phyloP scores from a whole-genome alignment of 2,329 filamentous ascomycete species.

The Diaporthe nobilis region DNA sequence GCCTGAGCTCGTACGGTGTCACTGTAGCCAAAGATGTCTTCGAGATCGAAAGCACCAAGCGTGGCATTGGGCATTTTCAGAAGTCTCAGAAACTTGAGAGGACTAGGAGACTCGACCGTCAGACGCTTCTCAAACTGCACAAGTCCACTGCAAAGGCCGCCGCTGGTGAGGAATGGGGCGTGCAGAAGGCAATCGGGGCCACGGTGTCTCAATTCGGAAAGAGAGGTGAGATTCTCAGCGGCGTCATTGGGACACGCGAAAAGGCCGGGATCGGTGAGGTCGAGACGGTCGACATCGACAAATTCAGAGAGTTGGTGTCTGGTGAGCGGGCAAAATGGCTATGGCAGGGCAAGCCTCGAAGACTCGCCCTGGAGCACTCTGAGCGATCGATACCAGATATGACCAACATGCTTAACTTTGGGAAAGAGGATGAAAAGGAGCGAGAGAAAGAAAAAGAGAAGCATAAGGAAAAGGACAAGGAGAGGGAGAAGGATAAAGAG shows the following conservation, averaged over 20 bases:
- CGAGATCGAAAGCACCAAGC: conserved; percentile 85
- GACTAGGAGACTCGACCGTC: conserved; percentile 84
- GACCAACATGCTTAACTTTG: conserved; percentile 62
- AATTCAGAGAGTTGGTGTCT: conserved; percentile 81
- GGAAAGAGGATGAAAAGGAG: conserved; percentile 67
- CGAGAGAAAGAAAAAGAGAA: conserved; percentile 38
- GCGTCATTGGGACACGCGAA: conserved; percentile 89
- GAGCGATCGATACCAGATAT: conserved; percentile 63
- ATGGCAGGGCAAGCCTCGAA: conserved; percentile 91
- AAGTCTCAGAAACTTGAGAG: conserved; percentile 86
- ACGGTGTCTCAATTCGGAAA: conserved; percentile 95
- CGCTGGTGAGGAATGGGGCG: conserved; percentile 89
- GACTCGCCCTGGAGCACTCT: conserved; percentile 65
- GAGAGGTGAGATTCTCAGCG: conserved; percentile 93
- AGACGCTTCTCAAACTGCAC: conserved; percentile 86
- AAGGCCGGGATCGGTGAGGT: conserved; percentile 93
- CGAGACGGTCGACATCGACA: conserved; percentile 91
- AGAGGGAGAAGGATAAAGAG: conserved; percentile 37
- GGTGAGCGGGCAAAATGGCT: conserved; percentile 93
- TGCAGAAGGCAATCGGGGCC: conserved; percentile 94
- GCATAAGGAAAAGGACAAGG: conserved; percentile 32
- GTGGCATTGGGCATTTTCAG: conserved; percentile 89
- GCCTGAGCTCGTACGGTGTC: conserved; percentile 86
- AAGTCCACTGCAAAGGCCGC: conserved; percentile 90
- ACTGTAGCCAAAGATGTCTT: conserved; percentile 93